Base-by-base conservation (phyloP, 1,284 basidiomycete genomes). In the Sutorius eximius region DNA sequence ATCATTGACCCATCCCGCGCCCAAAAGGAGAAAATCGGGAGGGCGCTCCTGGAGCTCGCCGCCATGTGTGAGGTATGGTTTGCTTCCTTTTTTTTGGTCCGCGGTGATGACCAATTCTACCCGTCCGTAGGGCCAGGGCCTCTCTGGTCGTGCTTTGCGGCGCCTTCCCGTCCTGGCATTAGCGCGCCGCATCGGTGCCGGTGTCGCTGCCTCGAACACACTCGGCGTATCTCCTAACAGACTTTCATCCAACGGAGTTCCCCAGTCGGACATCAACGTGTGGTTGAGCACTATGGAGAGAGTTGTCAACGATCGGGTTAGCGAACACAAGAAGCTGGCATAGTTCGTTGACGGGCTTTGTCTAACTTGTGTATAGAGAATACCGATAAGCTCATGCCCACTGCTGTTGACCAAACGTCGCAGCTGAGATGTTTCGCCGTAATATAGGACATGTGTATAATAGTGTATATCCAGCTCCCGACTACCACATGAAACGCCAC, bases 151-250 rank as follows among this genome's bases (percentile, higher is more conserved):
- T 45, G 87, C 93, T 3, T 78, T 99, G 8, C 84, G 96, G 13
- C 83, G 93, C 10, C 77, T 99, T 18, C 96, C 96, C 1, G 91
- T 98, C 29, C 81, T 99, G 32, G 93, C 95, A 1, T 86, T 97
- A 55, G 91, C 95, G 3, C 80, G 85, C 3, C 87, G 94, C 67
- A 86, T 95, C 48, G 82, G 84, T 16, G 72, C 77, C 16, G 79
- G 81, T 3, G 62, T 72, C 15, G 57, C 57, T 22, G 43, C 61
- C 15, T 51, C 54, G 5, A 58, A 38, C 22, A 52, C 56, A 8
- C 46, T 56, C 22, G 34, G 43, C 2, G 49, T 61, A 20, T 37
- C 57, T 32, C 46, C 61, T 42, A 56, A 49, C 18, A 47, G 45
- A 22, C 51, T 59, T 41, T 51, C 53, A 18, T 38, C 50, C 29